Percentiles rank a stretch among this genome's conserved stretches.
Conservation (phyloP, 2,329 filamentous ascomycete genomes). For the Diaporthe sp. region DNA sequence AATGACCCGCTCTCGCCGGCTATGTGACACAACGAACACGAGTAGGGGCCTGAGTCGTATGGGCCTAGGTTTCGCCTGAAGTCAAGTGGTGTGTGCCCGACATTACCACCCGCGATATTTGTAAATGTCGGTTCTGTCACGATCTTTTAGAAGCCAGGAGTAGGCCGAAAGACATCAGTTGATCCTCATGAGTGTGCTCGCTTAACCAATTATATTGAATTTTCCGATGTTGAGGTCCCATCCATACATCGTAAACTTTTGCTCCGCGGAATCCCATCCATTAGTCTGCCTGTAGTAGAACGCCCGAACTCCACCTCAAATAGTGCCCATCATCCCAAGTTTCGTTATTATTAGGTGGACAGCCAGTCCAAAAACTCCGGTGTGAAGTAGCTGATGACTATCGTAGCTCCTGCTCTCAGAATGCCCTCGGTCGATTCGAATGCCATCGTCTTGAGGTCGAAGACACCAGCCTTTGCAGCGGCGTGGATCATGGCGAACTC, state of each 20-base stretch:
- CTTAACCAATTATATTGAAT: conserved; percentile 2
- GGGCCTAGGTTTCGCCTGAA: conserved; percentile 28
- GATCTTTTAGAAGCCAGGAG: neutral
- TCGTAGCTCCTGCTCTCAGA: conserved; percentile 90
- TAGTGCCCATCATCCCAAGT: conserved; percentile 22
- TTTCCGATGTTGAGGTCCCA: conserved; percentile 20
- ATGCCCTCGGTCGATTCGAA: conserved; percentile 96
- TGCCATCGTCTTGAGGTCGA: conserved; percentile 93
- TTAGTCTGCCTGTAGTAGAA: conserved; percentile 6
- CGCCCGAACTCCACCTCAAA: conserved; percentile 33
- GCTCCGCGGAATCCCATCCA: conserved; percentile 4
- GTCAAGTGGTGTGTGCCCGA: conserved; percentile 16
- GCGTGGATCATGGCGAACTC: conserved; percentile 99
- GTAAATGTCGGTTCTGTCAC: conserved; percentile 13
- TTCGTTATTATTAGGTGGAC: conserved; percentile 56
- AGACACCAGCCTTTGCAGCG: conserved; percentile 94
- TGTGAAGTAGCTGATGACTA: conserved; percentile 94
- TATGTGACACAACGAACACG: conserved; percentile 11
- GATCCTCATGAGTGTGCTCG: neutral
- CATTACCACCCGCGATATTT: conserved; percentile 9
- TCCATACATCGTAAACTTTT: conserved; percentile 28
- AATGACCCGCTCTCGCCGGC: neutral
- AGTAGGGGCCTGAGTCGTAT: neutral
- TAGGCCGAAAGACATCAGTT: neutral
- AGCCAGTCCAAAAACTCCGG: conserved; percentile 82